Evolutionary conservation across 495 filamentous ascomycete genomes (phyloP).

Genomic region (Penicillium diatomitis): DNA sequence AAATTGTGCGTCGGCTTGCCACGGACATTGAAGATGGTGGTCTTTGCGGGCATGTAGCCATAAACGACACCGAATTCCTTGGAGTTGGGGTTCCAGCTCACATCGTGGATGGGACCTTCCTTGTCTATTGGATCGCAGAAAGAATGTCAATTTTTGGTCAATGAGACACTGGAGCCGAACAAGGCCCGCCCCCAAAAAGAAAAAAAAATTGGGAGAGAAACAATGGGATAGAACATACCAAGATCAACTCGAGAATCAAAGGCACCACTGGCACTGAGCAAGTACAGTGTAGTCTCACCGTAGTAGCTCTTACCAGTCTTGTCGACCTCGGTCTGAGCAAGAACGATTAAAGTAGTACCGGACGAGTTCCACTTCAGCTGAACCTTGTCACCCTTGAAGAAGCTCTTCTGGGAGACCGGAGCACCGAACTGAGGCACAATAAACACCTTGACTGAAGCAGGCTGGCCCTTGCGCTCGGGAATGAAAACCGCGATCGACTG

Average conservation of each 20-base stretch:
- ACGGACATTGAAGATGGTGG: conserved; percentile 86
- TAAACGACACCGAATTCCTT: conserved; percentile 97
- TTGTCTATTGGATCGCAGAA: conserved; percentile 53
- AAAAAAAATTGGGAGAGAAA: too few relatives aligned
- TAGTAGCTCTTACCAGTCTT: conserved; percentile 98
- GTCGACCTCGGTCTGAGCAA: conserved; percentile 97
- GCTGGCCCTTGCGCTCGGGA: conserved; percentile 93
- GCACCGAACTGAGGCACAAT: conserved; percentile 75
- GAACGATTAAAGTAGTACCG: conserved; percentile 83
- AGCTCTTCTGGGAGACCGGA: conserved; percentile 91
- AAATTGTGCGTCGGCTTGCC: conserved; percentile 75
- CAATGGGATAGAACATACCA: conserved; percentile 30
- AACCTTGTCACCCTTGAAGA: conserved; percentile 98
- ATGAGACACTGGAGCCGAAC: too few relatives aligned
- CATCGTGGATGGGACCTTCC: conserved; percentile 96
- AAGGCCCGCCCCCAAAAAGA: too few relatives aligned
- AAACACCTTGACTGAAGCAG: conserved; percentile 87
- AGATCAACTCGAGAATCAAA: conserved; percentile 88
- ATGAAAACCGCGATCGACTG: conserved; percentile 87
- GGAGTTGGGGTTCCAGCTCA: conserved; percentile 93
- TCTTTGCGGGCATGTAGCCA: conserved; percentile 96
- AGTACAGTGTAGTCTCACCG: conserved; percentile 93
- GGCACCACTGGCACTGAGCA: conserved; percentile 81
- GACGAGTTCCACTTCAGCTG: conserved; percentile 94
- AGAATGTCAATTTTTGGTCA: background rate